A percentile compares a stretch with the other conserved stretches of the same genome.
phyloP scores from a whole-genome alignment of 495 filamentous ascomycete species.

The Rhizodiscina lignyota region DNA sequence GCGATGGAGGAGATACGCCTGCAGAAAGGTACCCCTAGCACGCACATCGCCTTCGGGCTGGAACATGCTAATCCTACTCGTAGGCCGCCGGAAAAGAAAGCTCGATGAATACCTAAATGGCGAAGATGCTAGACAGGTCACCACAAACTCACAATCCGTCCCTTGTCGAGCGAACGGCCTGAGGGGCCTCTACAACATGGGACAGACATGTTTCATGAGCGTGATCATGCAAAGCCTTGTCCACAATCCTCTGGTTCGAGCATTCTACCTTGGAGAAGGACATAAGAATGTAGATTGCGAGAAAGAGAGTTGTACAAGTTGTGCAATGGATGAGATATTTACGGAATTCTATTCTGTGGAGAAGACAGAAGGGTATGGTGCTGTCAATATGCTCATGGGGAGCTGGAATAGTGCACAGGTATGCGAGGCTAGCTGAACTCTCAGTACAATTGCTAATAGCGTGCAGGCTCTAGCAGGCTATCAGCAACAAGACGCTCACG shows the following conservation, averaged over 20 bases:
- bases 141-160: conserved; percentile 38
- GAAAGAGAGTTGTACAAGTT: conserved; percentile 55
- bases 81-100: background rate
- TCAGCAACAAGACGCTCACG: conserved; percentile 86
- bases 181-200: conserved; percentile 86
- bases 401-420: conserved; percentile 59
- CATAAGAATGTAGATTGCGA: conserved; percentile 55
- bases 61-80: conserved; percentile 23
- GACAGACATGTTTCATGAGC: conserved; percentile 85
- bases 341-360: conserved; percentile 73
- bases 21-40: conserved; percentile 23
- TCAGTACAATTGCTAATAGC: too few species aligned
- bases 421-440: conserved; percentile 8
- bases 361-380: conserved; percentile 67
- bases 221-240: conserved; percentile 76
- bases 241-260: conserved; percentile 72
- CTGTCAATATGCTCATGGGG: conserved; percentile 59
- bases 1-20: conserved; percentile 56
- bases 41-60: too few species aligned
- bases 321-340: conserved; percentile 82
- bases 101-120: background rate
- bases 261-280: conserved; percentile 74
- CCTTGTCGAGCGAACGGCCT: conserved; percentile 58
- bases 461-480: conserved; percentile 71
- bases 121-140: conserved; percentile 42